Base-by-base conservation (phyloP, 768 basidiomycete genomes). In the Psilocybe cubensis region DNA sequence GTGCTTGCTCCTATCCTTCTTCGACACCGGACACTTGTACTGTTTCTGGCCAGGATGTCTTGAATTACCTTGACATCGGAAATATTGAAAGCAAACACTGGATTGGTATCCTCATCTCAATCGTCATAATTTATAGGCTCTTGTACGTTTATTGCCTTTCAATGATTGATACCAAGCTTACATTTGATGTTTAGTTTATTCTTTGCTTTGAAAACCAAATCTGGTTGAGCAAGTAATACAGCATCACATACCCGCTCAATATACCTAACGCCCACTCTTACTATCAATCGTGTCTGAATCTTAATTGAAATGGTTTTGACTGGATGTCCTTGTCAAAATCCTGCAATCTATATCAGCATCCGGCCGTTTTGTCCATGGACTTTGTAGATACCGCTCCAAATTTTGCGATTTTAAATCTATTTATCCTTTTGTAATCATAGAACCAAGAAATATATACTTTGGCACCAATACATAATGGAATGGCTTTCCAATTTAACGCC, bases 1-100 rank as follows among this genome's bases (percentile, higher is more conserved):
- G 82, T 56, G 60, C 64, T 8, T 86, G 84, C 56, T 78, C 81
- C 2, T 84, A 82, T 63, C 78, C 83, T 10, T 76, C 78, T 11
- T 79, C 81, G 2, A 74, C 76, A 11, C 72, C 76, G 0, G 69
- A 67, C 3, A 66, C 69, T 4, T 84, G 83, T 58, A 80, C 78
- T 0, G 71, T 85, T 1, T 72, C 78, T 0, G 84, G 84, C 4
- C 72, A 74, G 4, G 83, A 86, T 58, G 77, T 86, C 1, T 67
- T 84, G 12, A 49, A 72, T 31, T 74, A 79, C 54, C 75, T 85
- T 20, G 76, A 76, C 4, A 80, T 82, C 47, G 73, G 68, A 3
- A 63, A 66, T 0, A 74, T 81, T n/a, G 72, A 67, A 9, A 81
- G 81, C 42, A 75, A 72, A 1, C 72, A 78, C 41, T 83, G 78